Evolutionary conservation across 805 yeast species (phyloP).

Genomic region (Myxozyma neglecta): DNA sequence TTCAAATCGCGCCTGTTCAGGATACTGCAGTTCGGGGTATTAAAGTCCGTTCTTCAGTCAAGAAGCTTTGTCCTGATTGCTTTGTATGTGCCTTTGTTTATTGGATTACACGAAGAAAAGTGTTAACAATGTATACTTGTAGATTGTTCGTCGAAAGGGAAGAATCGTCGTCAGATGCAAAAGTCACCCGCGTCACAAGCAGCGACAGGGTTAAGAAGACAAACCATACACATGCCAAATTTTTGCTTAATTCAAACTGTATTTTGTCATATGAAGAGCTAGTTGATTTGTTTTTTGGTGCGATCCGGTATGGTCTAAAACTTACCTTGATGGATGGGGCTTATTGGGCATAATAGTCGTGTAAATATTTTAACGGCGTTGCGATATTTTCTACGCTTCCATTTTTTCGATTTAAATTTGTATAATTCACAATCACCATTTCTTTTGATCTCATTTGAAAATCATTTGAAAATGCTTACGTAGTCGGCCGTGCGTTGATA

Average conservation of each 20-base stretch:
- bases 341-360: background rate
- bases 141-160: constrained; percentile 91
- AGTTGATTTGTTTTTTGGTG: background rate
- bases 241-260: background rate
- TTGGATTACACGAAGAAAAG: background rate
- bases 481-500: no score
- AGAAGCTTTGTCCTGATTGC: constrained; percentile 86
- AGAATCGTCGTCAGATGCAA: constrained; percentile 91
- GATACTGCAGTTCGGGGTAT: constrained; percentile 57
- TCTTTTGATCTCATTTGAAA: no score
- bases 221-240: background rate
- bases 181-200: constrained; percentile 89
- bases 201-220: constrained; percentile 58
- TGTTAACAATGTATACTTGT: constrained; percentile 13
- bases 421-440: no score
- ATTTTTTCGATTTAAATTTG: no score
- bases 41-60: constrained; percentile 89
- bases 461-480: no score
- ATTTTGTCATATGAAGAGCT: background rate
- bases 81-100: constrained; percentile 45
- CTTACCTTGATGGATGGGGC: no score
- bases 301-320: background rate
- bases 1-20: background rate
- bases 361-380: constrained; percentile 1
- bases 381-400: background rate